These are phyloP conservation scores for Arthrobotrys sinensis DNA, from an alignment of 2,329 filamentous ascomycete species.

Conservation along the genomic window DNA sequence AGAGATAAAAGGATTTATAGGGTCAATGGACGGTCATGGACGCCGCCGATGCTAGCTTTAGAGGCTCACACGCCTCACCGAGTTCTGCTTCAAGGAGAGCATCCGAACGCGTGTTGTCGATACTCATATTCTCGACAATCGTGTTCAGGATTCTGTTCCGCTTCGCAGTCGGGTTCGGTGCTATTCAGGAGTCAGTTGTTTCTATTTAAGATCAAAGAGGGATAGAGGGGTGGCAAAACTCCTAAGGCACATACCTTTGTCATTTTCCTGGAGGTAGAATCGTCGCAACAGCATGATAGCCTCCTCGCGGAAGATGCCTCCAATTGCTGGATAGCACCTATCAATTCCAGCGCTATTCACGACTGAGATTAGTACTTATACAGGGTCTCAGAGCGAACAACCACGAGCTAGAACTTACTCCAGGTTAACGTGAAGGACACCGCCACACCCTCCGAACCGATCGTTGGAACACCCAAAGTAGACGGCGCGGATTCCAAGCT, in stretches of 20 bases:
- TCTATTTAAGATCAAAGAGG: background rate
- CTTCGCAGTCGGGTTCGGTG: constrained; percentile 63
- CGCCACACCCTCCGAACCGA: constrained; percentile 95
- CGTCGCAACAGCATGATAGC: constrained; percentile 91
- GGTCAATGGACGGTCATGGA: constrained; percentile 9
- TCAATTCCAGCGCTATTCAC: constrained; percentile 78
- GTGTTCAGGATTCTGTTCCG: constrained; percentile 64
- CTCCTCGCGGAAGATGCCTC: constrained; percentile 82
- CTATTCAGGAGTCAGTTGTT: constrained; percentile 26
- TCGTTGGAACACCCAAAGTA: constrained; percentile 97
- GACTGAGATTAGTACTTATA: background rate
- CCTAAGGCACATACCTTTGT: constrained; percentile 77
- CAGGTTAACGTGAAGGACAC: constrained; percentile 89
- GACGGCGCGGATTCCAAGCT: constrained; percentile 88
- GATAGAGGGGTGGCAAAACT: background rate
- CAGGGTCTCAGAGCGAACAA: background rate
- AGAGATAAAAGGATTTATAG: background rate
- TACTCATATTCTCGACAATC: constrained; percentile 61
- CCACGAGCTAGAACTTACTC: constrained; percentile 69
- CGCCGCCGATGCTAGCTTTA: background rate
- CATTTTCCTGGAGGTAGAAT: constrained; percentile 99
- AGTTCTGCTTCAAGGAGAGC: constrained; percentile 41
- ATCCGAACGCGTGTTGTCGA: constrained; percentile 60
- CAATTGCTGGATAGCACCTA: constrained; percentile 74
- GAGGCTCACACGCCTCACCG: constrained; percentile 8